Conservation (phyloP, 805 yeast species). For the Hanseniaspora clermontiae region DNA sequence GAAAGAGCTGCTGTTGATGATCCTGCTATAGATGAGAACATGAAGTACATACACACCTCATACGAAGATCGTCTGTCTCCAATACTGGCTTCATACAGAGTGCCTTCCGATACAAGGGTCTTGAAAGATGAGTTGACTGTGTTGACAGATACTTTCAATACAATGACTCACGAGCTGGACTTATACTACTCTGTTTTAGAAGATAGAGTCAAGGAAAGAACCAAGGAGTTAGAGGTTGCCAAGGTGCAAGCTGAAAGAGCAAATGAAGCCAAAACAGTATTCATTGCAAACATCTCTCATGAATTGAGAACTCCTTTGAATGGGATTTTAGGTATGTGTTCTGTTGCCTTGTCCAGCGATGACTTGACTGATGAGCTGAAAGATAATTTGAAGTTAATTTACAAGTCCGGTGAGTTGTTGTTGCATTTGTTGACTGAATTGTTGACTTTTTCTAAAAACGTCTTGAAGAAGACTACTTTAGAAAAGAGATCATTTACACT, state of each 20-base stretch:
- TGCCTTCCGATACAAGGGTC: constrained; percentile 38
- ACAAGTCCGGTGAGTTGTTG: constrained; percentile 80
- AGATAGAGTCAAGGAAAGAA: constrained; percentile 75
- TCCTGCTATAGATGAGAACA: constrained; percentile 4
- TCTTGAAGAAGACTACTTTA: constrained; percentile 65
- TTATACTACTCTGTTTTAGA: constrained; percentile 75
- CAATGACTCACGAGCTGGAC: constrained; percentile 79
- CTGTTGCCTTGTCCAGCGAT: constrained; percentile 76
- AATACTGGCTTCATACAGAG: constrained; percentile 30
- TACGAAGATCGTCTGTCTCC: constrained; percentile 24
- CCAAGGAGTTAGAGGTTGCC: constrained; percentile 78
- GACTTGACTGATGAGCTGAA: constrained; percentile 53
- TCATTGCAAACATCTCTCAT: constrained; percentile 83
- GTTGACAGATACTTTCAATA: constrained; percentile 75
- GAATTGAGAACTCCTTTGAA: constrained; percentile 91
- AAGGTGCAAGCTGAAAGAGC: constrained; percentile 86
- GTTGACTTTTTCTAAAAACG: constrained; percentile 80
- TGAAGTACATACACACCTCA: constrained; percentile 17
- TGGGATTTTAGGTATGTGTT: constrained; percentile 92
- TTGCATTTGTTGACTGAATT: constrained; percentile 82
- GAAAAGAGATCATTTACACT: constrained; percentile 74
- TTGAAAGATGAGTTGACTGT: constrained; percentile 80
- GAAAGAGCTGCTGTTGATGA: neutral
- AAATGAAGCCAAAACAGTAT: constrained; percentile 89
- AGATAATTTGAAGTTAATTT: constrained; percentile 66